Evolutionary conservation across 2,329 filamentous ascomycete genomes (phyloP).

Genomic region (Rhinocladiella similis): DNA sequence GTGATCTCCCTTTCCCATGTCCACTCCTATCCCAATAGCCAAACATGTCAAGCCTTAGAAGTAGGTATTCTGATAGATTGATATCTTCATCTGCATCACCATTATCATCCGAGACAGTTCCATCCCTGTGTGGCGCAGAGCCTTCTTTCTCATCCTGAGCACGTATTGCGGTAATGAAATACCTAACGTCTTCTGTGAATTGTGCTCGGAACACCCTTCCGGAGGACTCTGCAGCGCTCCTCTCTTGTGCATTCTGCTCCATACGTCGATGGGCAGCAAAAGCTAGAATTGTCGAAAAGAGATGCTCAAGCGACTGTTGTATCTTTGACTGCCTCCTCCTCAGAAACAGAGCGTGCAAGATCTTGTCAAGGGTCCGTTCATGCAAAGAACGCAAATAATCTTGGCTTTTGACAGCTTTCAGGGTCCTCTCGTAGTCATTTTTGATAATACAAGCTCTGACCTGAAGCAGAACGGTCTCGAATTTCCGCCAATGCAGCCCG

Average conservation of each 20-base stretch:
- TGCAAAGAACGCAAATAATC: conserved; percentile 69
- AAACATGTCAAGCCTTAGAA: conserved; percentile 70
- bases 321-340: conserved; percentile 74
- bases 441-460: conserved; percentile 60
- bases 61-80: conserved; percentile 62
- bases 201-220: conserved; percentile 54
- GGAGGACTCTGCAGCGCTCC: conserved; percentile 28
- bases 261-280: conserved; percentile 56
- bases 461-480: conserved; percentile 64
- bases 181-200: conserved; percentile 70
- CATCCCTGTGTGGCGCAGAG: no score
- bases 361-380: conserved; percentile 70
- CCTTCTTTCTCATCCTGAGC: conserved; percentile 62
- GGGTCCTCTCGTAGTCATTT: conserved; percentile 46
- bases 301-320: conserved; percentile 71
- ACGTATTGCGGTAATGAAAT: conserved; percentile 73
- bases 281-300: conserved; percentile 69
- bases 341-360: conserved; percentile 71
- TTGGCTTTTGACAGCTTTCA: conserved; percentile 60
- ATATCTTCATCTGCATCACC: conserved; percentile 36
- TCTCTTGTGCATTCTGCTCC: conserved; percentile 33
- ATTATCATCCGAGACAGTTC: no score
- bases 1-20: background rate
- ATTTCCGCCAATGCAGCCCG: conserved; percentile 68
- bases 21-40: conserved; percentile 51